These are phyloP conservation scores for Neurospora tetraspora DNA, from an alignment of 495 filamentous ascomycete species.

Conservation along the genomic window DNA sequence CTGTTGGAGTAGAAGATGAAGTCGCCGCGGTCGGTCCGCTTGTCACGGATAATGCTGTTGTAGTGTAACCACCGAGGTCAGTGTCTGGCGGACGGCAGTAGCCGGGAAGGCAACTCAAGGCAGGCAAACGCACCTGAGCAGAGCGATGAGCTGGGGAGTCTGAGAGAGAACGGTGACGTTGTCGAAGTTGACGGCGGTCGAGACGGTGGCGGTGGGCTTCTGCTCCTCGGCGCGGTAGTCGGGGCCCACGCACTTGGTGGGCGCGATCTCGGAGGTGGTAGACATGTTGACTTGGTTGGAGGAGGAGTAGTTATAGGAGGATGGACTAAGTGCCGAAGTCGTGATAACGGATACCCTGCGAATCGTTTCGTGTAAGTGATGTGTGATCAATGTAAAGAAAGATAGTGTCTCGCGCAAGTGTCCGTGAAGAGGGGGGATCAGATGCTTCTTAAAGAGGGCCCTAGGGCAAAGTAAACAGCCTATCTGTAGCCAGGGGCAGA, in stretches of 20 bases:
- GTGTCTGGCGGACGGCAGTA: conserved; percentile 4
- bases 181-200: conserved; percentile 65
- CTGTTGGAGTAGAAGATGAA: conserved; percentile 99
- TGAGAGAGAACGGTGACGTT: conserved; percentile 88
- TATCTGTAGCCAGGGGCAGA: not conserved
- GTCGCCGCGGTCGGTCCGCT: conserved; percentile 77
- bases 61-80: conserved; percentile 4
- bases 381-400: not conserved
- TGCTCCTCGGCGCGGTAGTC: conserved; percentile 64
- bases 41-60: conserved; percentile 85
- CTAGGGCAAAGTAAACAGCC: not conserved
- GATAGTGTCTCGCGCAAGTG: not conserved
- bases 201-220: conserved; percentile 86
- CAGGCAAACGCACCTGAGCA: conserved; percentile 73
- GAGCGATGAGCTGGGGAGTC: conserved; percentile 91
- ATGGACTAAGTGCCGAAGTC: not conserved
- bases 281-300: conserved; percentile 1
- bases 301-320: not conserved
- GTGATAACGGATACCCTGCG: not conserved
- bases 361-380: not conserved
- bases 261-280: conserved; percentile 29
- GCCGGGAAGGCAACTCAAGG: not conserved
- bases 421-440: not conserved
- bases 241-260: conserved; percentile 66
- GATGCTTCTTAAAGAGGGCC: not conserved